These are phyloP conservation scores for Batkoa obscura DNA, from an alignment of 371 early-diverging fungal species.

Conservation along the genomic window DNA sequence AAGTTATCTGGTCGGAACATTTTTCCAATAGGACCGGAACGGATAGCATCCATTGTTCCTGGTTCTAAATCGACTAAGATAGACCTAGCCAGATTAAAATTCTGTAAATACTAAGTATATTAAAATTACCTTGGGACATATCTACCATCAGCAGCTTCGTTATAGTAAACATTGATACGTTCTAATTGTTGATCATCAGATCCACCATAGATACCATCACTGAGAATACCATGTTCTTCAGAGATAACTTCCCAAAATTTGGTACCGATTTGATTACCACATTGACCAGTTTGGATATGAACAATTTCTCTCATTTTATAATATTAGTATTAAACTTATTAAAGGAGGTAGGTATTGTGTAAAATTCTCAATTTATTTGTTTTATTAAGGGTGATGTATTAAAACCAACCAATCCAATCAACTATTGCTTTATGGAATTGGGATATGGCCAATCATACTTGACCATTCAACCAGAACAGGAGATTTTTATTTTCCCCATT, in stretches of 20 bases:
- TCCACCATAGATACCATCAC: constrained; percentile 50
- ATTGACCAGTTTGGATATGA: constrained; percentile 97
- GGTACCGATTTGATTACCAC: constrained; percentile 59
- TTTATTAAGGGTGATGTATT: too few relatives aligned
- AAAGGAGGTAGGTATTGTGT: too few relatives aligned
- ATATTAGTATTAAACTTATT: too few relatives aligned
- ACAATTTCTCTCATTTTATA: constrained; percentile 96
- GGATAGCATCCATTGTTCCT: constrained; percentile 95
- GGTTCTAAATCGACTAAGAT: constrained; percentile 98
- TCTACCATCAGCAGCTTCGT: constrained; percentile 94
- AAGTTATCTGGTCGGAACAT: constrained; percentile 74
- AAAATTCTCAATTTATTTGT: too few relatives aligned
- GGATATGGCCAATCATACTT: too few relatives aligned
- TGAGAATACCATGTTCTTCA: constrained; percentile 78
- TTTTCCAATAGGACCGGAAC: constrained; percentile 35
- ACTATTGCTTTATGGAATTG: too few relatives aligned
- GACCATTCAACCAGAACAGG: too few relatives aligned
- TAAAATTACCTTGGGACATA: constrained; percentile 81
- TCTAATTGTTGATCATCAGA: constrained; percentile 86
- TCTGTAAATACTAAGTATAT: background rate
- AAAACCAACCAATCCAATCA: too few relatives aligned
- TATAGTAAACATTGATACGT: constrained; percentile 97
- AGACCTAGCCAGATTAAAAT: constrained; percentile 37
- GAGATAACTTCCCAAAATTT: constrained; percentile 90
- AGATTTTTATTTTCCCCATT: too few relatives aligned